phyloP scores from a whole-genome alignment of 495 filamentous ascomycete genomes.

The Penicillium lividum region DNA sequence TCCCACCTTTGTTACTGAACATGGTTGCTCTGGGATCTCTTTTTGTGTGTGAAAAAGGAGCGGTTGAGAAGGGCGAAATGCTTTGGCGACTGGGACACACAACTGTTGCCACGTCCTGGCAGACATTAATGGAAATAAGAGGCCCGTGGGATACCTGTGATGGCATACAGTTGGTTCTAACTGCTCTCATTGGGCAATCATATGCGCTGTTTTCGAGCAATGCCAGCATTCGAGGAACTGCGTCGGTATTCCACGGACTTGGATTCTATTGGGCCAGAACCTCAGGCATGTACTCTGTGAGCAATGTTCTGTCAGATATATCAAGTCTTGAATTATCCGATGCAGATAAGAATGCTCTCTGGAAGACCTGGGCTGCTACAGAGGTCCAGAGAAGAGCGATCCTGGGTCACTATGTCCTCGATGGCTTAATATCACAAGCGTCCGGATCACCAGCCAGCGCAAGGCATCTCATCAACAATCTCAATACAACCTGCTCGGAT shows the following conservation, averaged over 20 bases:
- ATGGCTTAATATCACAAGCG: conserved; percentile 24
- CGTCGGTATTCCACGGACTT: conserved; percentile 19
- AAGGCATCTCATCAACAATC: conserved; percentile 21
- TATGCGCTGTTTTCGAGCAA: conserved; percentile 21
- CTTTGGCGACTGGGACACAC: conserved; percentile 24
- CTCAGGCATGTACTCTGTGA: conserved; percentile 19
- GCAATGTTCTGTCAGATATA: conserved; percentile 3
- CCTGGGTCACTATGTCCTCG: conserved; percentile 19
- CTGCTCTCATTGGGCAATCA: conserved; percentile 19
- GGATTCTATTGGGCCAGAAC: conserved; percentile 23
- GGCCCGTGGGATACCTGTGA: conserved; percentile 23
- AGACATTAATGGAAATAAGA: conserved; percentile 13
- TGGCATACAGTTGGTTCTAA: conserved; percentile 22
- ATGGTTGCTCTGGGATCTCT: conserved; percentile 24
- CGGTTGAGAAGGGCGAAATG: conserved; percentile 17
- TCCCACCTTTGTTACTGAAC: conserved; percentile 20
- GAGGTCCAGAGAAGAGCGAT: conserved; percentile 21
- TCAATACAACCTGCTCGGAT: conserved; percentile 17
- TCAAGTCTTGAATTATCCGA: conserved; percentile 5
- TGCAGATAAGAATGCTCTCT: conserved; percentile 5
- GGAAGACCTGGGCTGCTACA: conserved; percentile 16
- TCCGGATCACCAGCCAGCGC: conserved; percentile 21
- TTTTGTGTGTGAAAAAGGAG: conserved; percentile 16
- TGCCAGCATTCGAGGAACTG: conserved; percentile 17
- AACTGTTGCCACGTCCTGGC: conserved; percentile 23